These are phyloP conservation scores for Hordeum pubiflorum DNA, from an alignment of 202 grass and related monocot genomes.

Conservation along the genomic window DNA sequence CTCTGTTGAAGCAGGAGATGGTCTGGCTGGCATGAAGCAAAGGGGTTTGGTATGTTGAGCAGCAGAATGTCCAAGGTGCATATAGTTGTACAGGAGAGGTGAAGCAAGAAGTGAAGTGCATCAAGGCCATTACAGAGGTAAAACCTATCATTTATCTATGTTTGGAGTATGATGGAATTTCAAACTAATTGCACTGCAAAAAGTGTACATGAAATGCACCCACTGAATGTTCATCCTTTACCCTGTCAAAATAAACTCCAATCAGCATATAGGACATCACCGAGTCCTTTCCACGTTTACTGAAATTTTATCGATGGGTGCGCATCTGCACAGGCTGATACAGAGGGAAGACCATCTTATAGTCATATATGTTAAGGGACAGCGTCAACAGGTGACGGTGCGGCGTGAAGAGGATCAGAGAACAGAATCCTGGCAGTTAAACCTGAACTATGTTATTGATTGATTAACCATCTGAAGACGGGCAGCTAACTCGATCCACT, in stretches of 20 bases:
- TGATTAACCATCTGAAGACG: constrained; percentile 35
- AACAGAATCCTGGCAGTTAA: no score
- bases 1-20: constrained; percentile 42
- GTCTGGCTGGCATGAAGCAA: constrained; percentile 91
- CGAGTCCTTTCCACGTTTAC: no score
- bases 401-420: neutral
- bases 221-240: no score
- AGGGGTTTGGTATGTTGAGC: constrained; percentile 84
- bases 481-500: constrained; percentile 41
- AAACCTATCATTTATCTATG: neutral
- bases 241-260: neutral
- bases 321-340: constrained; percentile 71
- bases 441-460: no score
- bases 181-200: neutral
- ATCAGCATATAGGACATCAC: no score
- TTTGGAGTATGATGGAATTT: neutral
- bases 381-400: constrained; percentile 13
- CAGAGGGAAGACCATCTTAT: constrained; percentile 88
- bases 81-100: constrained; percentile 74
- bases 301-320: neutral
- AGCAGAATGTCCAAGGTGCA: constrained; percentile 72
- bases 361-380: constrained; percentile 74
- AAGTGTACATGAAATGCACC: neutral
- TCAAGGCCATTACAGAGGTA: constrained; percentile 93
- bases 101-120: constrained; percentile 82